phyloP scores from a whole-genome alignment of 805 yeast genomes.

The Saccharomycopsis fibuligera region DNA sequence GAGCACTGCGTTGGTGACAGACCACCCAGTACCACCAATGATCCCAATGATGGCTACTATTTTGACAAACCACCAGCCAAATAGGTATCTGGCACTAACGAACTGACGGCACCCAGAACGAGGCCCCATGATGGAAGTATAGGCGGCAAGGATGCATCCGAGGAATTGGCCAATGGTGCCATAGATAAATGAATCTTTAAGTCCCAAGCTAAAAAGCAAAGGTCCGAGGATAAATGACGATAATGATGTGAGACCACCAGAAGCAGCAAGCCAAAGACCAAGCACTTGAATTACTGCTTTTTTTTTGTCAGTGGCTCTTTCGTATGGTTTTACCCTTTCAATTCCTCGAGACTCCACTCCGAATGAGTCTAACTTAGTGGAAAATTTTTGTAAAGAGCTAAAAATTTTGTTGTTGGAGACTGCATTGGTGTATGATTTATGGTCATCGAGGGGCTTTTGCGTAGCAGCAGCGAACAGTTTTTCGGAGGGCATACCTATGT shows the following conservation, averaged over 20 bases:
- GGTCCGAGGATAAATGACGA: constrained; percentile 78
- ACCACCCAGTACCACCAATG: constrained; percentile 84
- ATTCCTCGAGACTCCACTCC: constrained; percentile 79
- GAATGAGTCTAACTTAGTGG: constrained; percentile 42
- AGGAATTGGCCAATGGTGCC: constrained; percentile 59
- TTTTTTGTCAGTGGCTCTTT: constrained; percentile 40
- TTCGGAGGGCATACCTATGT: too few relatives aligned
- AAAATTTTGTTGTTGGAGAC: too few relatives aligned
- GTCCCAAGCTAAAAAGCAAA: constrained; percentile 59
- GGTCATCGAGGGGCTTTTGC: too few relatives aligned
- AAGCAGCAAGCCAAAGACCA: constrained; percentile 80
- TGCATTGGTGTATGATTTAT: too few relatives aligned
- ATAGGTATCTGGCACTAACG: constrained; percentile 73
- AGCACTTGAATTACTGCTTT: constrained; percentile 41
- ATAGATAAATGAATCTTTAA: constrained; percentile 52
- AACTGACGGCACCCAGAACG: constrained; percentile 85
- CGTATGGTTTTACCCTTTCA: constrained; percentile 64
- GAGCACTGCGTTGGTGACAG: constrained; percentile 79
- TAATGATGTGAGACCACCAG: constrained; percentile 85
- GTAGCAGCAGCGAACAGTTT: too few relatives aligned
- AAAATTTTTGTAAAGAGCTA: neutral
- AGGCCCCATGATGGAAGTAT: constrained; percentile 84
- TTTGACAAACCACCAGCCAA: constrained; percentile 83
- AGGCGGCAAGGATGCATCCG: constrained; percentile 76
- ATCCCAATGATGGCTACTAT: constrained; percentile 66